Evolutionary conservation across 768 basidiomycete genomes (phyloP).

Genomic region (Plicaturopsis crispa): DNA sequence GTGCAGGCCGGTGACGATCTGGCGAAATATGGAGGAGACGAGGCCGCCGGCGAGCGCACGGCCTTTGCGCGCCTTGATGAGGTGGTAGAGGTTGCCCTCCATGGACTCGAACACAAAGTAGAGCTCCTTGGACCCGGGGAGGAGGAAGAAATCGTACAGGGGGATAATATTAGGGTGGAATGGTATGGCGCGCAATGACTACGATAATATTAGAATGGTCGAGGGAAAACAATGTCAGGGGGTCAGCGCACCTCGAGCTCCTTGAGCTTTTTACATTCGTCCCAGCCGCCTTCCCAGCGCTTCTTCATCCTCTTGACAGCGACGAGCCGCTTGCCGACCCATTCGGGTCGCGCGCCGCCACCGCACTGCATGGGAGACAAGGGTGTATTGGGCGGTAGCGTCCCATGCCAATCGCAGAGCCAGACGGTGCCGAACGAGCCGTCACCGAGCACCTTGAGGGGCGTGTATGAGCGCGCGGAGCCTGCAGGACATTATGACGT

Average conservation of each 20-base stretch:
- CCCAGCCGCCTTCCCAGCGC: slow-evolving; percentile 97
- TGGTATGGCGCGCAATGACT: slow-evolving; percentile 93
- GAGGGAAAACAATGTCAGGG: slow-evolving; percentile 8
- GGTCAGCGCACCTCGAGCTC: slow-evolving; percentile 77
- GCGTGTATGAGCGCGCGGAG: slow-evolving; percentile 85
- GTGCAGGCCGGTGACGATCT: slow-evolving; percentile 83
- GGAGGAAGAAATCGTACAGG: slow-evolving; percentile 96
- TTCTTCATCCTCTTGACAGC: slow-evolving; percentile 99
- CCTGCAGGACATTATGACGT: slow-evolving; percentile 33
- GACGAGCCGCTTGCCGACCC: slow-evolving; percentile 89
- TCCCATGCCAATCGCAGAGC: slow-evolving; percentile 98
- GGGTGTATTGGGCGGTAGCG: slow-evolving; percentile 84
- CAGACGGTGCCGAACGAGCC: slow-evolving; percentile 98
- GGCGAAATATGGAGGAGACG: slow-evolving; percentile 89
- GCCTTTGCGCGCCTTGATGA: slow-evolving; percentile 95
- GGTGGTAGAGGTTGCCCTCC: slow-evolving; percentile 99
- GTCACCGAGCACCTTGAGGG: slow-evolving; percentile 94
- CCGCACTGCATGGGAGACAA: slow-evolving; percentile 95
- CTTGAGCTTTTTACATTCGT: slow-evolving; percentile 90
- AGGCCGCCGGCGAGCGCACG: slow-evolving; percentile 95
- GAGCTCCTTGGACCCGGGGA: slow-evolving; percentile 92
- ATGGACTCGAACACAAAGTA: slow-evolving; percentile 99
- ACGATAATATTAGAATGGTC: slow-evolving; percentile 12
- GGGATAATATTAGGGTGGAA: slow-evolving; percentile 98
- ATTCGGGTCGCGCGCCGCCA: slow-evolving; percentile 87